A percentile compares a stretch with the other conserved stretches of the same genome.
These are phyloP conservation scores for Mycena capillaripes DNA, from an alignment of 768 basidiomycete species.

Conservation along the genomic window DNA sequence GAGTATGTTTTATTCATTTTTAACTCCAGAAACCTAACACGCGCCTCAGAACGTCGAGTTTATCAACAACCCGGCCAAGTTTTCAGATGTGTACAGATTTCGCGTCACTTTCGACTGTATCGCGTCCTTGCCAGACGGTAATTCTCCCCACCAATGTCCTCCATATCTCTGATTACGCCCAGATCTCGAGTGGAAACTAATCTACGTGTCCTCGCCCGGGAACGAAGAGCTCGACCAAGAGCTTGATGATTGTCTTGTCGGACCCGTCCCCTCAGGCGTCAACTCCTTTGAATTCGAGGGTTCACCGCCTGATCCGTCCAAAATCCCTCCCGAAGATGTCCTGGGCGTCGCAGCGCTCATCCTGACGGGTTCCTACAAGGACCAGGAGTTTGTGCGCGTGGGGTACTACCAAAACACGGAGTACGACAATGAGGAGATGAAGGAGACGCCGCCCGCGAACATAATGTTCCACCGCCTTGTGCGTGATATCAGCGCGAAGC, in stretches of 20 bases:
- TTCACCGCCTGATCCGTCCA: conserved; percentile 83
- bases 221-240: conserved; percentile 96
- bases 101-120: conserved; percentile 98
- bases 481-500: conserved; percentile 91
- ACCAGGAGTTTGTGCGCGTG: conserved; percentile 99
- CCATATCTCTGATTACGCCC: neutral
- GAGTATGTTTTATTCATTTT: conserved; percentile 1
- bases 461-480: conserved; percentile 86
- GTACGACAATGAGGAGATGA: conserved; percentile 96
- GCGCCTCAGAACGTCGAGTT: conserved; percentile 84
- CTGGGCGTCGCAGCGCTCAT: conserved; percentile 98
- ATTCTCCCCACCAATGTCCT: neutral
- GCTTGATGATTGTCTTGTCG: conserved; percentile 97
- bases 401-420: conserved; percentile 99
- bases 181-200: conserved; percentile 99
- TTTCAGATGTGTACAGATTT: conserved; percentile 92
- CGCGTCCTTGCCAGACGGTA: conserved; percentile 90
- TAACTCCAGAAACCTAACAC: neutral
- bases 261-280: conserved; percentile 95
- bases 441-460: conserved; percentile 73
- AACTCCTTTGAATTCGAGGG: conserved; percentile 98
- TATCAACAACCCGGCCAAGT: conserved; percentile 93
- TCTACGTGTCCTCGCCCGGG: conserved; percentile 95
- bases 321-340: conserved; percentile 91
- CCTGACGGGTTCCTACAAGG: conserved; percentile 94